A percentile compares a stretch with the other conserved stretches of the same genome.
phyloP scores from a whole-genome alignment of 495 filamentous ascomycete genomes.

The Terfezia claveryi region DNA sequence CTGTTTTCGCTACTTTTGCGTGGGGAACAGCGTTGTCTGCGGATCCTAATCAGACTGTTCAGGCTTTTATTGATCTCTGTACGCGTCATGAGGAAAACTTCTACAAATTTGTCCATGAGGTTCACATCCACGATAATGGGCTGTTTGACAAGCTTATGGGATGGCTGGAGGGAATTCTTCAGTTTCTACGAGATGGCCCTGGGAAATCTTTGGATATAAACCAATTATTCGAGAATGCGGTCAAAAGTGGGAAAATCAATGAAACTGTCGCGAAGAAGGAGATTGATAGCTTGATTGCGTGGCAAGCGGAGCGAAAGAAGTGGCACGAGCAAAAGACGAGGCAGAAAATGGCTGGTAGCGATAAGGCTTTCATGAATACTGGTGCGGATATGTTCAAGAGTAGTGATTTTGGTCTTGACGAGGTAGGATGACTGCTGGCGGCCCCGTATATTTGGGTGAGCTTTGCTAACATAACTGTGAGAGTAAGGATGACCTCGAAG shows the following conservation, averaged over 20 bases:
- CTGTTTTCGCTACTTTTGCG: too few species aligned
- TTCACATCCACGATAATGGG: slow-evolving; percentile 93
- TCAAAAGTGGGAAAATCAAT: slow-evolving; percentile 42
- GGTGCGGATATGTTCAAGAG: slow-evolving; percentile 38
- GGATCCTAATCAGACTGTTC: slow-evolving; percentile 96
- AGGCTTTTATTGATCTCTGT: slow-evolving; percentile 93
- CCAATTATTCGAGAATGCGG: slow-evolving; percentile 60
- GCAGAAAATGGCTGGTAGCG: slow-evolving; percentile 93
- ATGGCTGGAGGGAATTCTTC: slow-evolving; percentile 92
- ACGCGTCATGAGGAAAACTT: slow-evolving; percentile 87
- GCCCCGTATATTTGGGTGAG: too few species aligned
- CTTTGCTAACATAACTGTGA: too few species aligned
- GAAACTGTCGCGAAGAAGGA: slow-evolving; percentile 50
- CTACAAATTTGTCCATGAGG: slow-evolving; percentile 97
- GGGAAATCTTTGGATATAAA: slow-evolving; percentile 78
- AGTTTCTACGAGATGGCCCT: slow-evolving; percentile 75
- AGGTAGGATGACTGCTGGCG: slow-evolving; percentile 26
- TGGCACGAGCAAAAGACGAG: slow-evolving; percentile 96
- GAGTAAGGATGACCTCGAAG: slow-evolving; percentile 44
- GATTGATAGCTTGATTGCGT: slow-evolving; percentile 64
- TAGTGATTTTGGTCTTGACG: slow-evolving; percentile 73
- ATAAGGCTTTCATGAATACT: slow-evolving; percentile 14
- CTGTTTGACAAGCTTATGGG: slow-evolving; percentile 89
- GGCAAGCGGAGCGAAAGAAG: slow-evolving; percentile 84
- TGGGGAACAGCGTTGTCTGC: slow-evolving; percentile 44